Percentiles rank a stretch among this genome's conserved stretches.
These are phyloP conservation scores for Nicotiana tomentosiformis DNA, from an alignment of 257 asterid species.

Conservation along the genomic window DNA sequence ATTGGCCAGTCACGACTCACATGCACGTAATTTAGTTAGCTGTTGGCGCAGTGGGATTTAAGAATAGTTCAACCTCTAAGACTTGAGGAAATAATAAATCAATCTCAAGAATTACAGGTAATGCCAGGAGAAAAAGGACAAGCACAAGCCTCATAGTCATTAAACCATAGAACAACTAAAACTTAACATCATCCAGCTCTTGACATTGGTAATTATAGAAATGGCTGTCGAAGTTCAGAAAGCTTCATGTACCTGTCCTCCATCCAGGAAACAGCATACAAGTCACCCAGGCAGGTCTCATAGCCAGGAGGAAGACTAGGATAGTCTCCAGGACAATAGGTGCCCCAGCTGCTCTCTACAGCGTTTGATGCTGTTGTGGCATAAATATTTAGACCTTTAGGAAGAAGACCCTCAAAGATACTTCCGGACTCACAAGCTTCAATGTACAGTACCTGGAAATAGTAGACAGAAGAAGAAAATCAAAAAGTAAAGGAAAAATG, in stretches of 20 bases:
- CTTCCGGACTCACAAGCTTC: slow-evolving; percentile 99
- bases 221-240: neutral
- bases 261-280: slow-evolving; percentile 95
- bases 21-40: neutral
- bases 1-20: slow-evolving; percentile 2
- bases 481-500: slow-evolving; percentile 5
- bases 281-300: slow-evolving; percentile 90
- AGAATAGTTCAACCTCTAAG: neutral
- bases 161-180: neutral
- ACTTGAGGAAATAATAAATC: neutral
- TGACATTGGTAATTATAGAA: neutral
- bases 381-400: slow-evolving; percentile 71
- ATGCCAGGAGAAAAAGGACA: neutral
- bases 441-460: slow-evolving; percentile 65
- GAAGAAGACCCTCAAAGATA: slow-evolving; percentile 90
- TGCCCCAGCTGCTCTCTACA: slow-evolving; percentile 92
- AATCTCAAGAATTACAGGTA: neutral
- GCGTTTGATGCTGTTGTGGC: slow-evolving; percentile 97
- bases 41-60: neutral
- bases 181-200: neutral
- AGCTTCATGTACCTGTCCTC: slow-evolving; percentile 62
- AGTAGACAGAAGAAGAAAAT: slow-evolving; percentile 4
- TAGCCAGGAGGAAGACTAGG: slow-evolving; percentile 85
- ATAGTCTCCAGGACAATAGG: slow-evolving; percentile 90
- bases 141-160: neutral